Evolutionary conservation across 2,329 filamentous ascomycete genomes (phyloP).

Genomic region (Ophiostoma triangulosporum): DNA sequence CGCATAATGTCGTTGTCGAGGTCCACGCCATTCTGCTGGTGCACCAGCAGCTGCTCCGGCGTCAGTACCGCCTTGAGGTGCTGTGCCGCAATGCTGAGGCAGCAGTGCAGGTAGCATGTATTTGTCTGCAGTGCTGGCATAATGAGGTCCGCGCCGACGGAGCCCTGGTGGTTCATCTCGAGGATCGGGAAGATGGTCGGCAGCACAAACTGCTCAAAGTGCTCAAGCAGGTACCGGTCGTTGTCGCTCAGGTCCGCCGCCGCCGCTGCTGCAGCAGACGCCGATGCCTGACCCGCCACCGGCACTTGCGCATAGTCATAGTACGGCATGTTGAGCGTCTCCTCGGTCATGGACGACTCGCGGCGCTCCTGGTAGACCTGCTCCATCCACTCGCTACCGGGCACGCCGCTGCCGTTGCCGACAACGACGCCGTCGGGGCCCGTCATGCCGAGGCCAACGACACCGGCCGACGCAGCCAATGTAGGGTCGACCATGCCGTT

Average conservation of each 20-base stretch:
- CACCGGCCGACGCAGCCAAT: not conserved
- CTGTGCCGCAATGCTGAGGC: constrained; percentile 81
- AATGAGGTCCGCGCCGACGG: constrained; percentile 67
- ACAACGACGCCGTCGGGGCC: not conserved
- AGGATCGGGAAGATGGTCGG: constrained; percentile 85
- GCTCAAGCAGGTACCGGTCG: constrained; percentile 75
- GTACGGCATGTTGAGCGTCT: constrained; percentile 60
- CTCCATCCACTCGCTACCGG: constrained; percentile 53
- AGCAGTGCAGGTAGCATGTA: constrained; percentile 90
- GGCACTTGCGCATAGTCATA: constrained; percentile 72
- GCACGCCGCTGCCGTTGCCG: not conserved
- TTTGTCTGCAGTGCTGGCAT: constrained; percentile 81
- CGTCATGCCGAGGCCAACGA: constrained; percentile 5
- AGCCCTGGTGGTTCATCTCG: constrained; percentile 78
- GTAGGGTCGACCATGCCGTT: constrained; percentile 3
- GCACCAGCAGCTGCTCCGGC: not conserved
- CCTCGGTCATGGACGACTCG: constrained; percentile 50
- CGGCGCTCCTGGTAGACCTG: constrained; percentile 54
- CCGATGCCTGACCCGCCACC: constrained; percentile 40
- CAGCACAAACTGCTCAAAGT: constrained; percentile 80
- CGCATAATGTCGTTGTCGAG: constrained; percentile 85
- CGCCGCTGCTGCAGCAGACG: too few species aligned
- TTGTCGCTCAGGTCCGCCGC: constrained; percentile 81
- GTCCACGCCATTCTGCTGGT: constrained; percentile 45
- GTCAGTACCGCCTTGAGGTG: constrained; percentile 71